These are phyloP conservation scores for Lobosporangium transversale DNA, from an alignment of 192 early-diverging fungal species.

Conservation along the genomic window DNA sequence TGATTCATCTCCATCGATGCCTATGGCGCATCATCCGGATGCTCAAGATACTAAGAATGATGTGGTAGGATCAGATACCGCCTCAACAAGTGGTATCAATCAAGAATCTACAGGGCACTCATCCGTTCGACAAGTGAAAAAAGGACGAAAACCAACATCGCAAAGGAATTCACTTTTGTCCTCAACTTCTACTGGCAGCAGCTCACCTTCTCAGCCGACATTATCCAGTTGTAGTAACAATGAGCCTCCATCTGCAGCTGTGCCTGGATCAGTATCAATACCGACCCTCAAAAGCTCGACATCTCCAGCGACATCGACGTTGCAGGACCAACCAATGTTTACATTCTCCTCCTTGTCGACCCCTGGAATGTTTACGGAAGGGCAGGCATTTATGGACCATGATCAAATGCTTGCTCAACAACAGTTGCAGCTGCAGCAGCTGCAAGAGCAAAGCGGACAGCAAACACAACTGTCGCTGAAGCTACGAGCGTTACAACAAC, in stretches of 20 bases:
- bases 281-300: too few species aligned
- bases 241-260: not conserved
- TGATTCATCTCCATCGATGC: slow-evolving; percentile 15
- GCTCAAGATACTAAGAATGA: slow-evolving; percentile 1
- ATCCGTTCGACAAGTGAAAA: slow-evolving; percentile 25
- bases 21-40: slow-evolving; percentile 16
- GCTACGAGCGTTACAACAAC: slow-evolving; percentile 14
- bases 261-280: too few species aligned
- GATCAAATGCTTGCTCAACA: slow-evolving; percentile 18
- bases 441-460: not conserved
- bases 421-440: not conserved
- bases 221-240: not conserved
- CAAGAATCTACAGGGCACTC: too few species aligned
- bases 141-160: slow-evolving; percentile 31
- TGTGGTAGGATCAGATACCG: not conserved
- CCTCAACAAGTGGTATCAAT: not conserved
- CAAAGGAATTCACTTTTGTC: slow-evolving; percentile 32
- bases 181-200: not conserved
- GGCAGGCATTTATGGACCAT: slow-evolving; percentile 42
- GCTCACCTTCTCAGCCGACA: not conserved
- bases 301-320: not conserved
- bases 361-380: slow-evolving; percentile 45
- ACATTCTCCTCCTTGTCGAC: slow-evolving; percentile 36
- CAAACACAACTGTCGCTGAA: too few species aligned
- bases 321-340: slow-evolving; percentile 8